These are phyloP conservation scores for Mycena vitilis DNA, from an alignment of 768 basidiomycete genomes.

Conservation along the genomic window DNA sequence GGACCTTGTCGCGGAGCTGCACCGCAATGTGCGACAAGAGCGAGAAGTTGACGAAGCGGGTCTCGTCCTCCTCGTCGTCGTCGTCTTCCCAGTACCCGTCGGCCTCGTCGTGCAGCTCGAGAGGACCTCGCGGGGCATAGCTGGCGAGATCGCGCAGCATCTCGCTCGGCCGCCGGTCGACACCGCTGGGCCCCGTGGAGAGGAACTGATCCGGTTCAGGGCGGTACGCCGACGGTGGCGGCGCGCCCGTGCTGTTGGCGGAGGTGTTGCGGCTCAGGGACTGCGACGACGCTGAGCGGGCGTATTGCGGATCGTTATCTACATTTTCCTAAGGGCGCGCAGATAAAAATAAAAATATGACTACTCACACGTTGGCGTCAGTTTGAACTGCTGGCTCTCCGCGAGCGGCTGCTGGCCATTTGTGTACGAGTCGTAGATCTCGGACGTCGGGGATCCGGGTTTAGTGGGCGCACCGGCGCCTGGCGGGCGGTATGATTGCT, in stretches of 20 bases:
- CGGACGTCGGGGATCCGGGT: conserved; percentile 32
- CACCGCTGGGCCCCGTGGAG: conserved; percentile 19
- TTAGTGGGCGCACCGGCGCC: conserved; percentile 27
- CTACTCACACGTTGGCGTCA: conserved; percentile 29
- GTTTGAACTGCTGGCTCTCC: conserved; percentile 33
- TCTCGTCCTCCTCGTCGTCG: conserved; percentile 74
- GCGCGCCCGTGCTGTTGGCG: conserved; percentile 34
- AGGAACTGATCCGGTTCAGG: conserved; percentile 32
- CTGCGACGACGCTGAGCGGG: conserved; percentile 30
- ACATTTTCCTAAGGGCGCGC: neutral
- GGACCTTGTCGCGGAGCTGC: conserved; percentile 90
- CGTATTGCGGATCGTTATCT: conserved; percentile 32
- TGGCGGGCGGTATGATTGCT: conserved; percentile 21
- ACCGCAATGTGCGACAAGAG: conserved; percentile 91
- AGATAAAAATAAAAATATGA: neutral
- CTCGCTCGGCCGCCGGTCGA: conserved; percentile 36
- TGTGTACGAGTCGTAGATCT: conserved; percentile 24
- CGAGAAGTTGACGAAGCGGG: conserved; percentile 88
- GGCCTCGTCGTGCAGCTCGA: conserved; percentile 59
- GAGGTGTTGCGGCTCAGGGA: conserved; percentile 35
- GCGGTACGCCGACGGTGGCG: conserved; percentile 11
- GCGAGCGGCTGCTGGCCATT: conserved; percentile 31
- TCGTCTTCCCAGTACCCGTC: conserved; percentile 63
- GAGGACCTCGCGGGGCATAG: conserved; percentile 39
- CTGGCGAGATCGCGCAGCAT: conserved; percentile 38